Evolutionary conservation across 768 basidiomycete genomes (phyloP), one percentile per base, ranked within the genome.

Genomic region (Rhizopogon vinicolor): DNA sequence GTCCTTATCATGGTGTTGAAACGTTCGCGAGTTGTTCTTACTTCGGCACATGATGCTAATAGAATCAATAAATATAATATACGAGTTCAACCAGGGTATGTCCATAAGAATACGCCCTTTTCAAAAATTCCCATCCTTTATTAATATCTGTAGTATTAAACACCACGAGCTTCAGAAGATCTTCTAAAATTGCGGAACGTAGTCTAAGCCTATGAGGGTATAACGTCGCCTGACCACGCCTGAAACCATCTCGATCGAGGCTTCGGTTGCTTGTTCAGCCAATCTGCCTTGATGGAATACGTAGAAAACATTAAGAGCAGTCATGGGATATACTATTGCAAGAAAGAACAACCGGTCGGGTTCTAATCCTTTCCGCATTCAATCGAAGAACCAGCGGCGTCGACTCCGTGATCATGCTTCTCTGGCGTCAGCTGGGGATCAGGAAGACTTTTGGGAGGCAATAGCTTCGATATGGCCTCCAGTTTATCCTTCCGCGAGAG

Each of bases 351-450:
- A 10, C 59, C 13, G 12, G 8, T 1, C 3, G 63, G 64, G 35
- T 55, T 46, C 22, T 64, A 64, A 1, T 52, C 53, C 56, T 59
- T 64, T 8, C 59, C 56, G 14, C 63, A 62, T 18, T 63, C 63
- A 44, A 60, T 60, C 3, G 65, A 55, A 9, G 63, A 65, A 7
- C 61, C 56, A 37, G 58, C 56, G 13, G 63, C 58, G 41, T 60
- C 52, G 6, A 65, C 62, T 62, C 63, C 63, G 37, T 63, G 63
- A 29, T 56, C 53, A 40, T 63, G 61, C 45, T 59, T 65, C 49
- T 59, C 61, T 12, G 46, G 61, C 0, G 65, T 60, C 29, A 67
- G 54, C 58, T 33, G 31, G 31, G 10, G 31, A 7, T 33, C 31
- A 33, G 10, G 6, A 33, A 33, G 7, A 33, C 31, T 1, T 33